Evolutionary conservation across 2,329 filamentous ascomycete species (phyloP).

Genomic region (Cordyceps cicadae): DNA sequence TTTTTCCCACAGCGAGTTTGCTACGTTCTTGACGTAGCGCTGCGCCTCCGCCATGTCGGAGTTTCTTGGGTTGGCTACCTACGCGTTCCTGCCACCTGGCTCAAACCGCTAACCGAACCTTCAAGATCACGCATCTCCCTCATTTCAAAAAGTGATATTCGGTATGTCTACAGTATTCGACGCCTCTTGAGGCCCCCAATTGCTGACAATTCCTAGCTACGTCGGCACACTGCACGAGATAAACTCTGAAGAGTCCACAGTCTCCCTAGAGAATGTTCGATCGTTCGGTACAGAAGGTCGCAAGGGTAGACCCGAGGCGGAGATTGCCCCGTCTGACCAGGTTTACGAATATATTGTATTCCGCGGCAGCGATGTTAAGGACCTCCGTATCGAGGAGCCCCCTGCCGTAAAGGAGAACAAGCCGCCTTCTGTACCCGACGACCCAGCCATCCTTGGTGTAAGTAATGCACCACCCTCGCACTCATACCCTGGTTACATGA

Average conservation of each 20-base stretch:
- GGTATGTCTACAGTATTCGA: constrained; percentile 47
- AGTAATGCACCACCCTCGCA: constrained; percentile 40
- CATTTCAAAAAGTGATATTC: constrained; percentile 95
- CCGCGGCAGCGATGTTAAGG: constrained; percentile 95
- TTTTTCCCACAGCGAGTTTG: constrained; percentile 21
- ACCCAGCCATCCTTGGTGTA: constrained; percentile 95
- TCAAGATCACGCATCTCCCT: constrained; percentile 84
- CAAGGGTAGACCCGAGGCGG: constrained; percentile 66
- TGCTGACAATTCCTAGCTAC: constrained; percentile 56
- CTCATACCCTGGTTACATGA: constrained; percentile 49
- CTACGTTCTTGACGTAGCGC: constrained; percentile 35
- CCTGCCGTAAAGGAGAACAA: constrained; percentile 66
- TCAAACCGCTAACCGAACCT: constrained; percentile 24
- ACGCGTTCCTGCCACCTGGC: constrained; percentile 6
- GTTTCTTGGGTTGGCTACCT: constrained; percentile 42
- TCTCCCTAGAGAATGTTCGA: constrained; percentile 91
- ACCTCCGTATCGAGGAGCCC: constrained; percentile 84
- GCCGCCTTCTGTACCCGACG: constrained; percentile 74
- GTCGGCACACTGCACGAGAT: constrained; percentile 95
- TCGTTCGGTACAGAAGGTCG: constrained; percentile 93
- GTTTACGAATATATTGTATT: constrained; percentile 99
- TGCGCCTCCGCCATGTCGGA: constrained; percentile 43
- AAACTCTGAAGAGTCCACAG: constrained; percentile 93
- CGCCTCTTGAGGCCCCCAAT: constrained; percentile 11
- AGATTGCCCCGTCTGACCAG: constrained; percentile 75